phyloP scores from a whole-genome alignment of 1,139 yeast species.

The Pichia norvegensis region DNA sequence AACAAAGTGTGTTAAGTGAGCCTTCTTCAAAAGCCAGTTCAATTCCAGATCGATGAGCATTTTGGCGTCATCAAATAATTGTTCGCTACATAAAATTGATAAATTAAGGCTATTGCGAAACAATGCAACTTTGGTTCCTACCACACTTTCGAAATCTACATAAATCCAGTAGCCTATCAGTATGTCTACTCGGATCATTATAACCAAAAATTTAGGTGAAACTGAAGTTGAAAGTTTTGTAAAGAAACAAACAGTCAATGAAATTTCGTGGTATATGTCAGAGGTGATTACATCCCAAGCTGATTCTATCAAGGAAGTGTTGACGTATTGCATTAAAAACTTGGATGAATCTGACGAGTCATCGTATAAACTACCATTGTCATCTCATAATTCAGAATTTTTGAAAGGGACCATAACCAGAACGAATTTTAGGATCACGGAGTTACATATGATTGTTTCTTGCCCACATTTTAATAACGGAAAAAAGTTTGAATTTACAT shows the following conservation, averaged over 20 bases:
- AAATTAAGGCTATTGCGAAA: no score
- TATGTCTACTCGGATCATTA: conserved; percentile 24
- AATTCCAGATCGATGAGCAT: no score
- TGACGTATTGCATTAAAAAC: conserved; percentile 20
- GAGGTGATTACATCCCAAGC: conserved; percentile 26
- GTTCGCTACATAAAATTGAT: no score
- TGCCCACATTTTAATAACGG: conserved; percentile 24
- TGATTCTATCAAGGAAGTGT: conserved; percentile 25
- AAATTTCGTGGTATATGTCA: conserved; percentile 26
- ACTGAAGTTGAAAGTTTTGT: conserved; percentile 7
- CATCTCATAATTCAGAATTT: conserved; percentile 29
- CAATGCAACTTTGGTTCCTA: no score
- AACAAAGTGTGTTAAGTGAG: no score
- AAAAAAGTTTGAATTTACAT: conserved; percentile 15
- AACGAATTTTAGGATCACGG: conserved; percentile 23
- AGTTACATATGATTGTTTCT: conserved; percentile 22
- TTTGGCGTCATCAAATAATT: no score
- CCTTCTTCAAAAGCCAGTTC: no score
- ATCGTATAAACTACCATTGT: conserved; percentile 26
- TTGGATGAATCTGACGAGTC: conserved; percentile 23
- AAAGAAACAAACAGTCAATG: conserved; percentile 16
- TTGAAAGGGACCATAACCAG: conserved; percentile 28
- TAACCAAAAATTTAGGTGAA: conserved; percentile 1
- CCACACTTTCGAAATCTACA: no score
- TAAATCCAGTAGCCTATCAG: background rate